Evolutionary conservation across 2,329 filamentous ascomycete species (phyloP).

Genomic region (Apiospora rasikravindrae): DNA sequence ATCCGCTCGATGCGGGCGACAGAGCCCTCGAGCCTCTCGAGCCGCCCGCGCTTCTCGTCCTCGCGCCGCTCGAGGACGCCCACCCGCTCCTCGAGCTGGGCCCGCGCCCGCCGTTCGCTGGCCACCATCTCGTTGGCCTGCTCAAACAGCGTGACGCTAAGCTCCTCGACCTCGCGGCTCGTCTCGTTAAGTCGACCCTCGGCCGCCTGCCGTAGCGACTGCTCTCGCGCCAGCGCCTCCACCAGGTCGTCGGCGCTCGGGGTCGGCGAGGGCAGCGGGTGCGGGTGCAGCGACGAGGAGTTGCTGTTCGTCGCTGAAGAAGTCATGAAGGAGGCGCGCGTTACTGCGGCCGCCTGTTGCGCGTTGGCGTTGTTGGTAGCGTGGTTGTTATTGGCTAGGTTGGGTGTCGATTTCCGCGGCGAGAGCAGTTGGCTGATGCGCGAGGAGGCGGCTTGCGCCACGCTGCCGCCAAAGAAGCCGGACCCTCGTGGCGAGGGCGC

Average conservation of each 20-base stretch:
- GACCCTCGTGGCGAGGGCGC: conserved; percentile 32
- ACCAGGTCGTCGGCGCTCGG: conserved; percentile 57
- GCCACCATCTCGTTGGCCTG: conserved; percentile 91
- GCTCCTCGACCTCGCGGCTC: conserved; percentile 77
- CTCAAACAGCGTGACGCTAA: conserved; percentile 76
- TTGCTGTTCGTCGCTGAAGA: conserved; percentile 15
- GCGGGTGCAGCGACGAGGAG: conserved; percentile 25
- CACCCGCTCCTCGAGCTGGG: conserved; percentile 73
- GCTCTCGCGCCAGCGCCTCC: conserved; percentile 69
- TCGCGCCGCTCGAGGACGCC: conserved; percentile 72
- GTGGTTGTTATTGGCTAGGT: conserved; percentile 19
- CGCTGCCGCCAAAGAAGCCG: conserved; percentile 31
- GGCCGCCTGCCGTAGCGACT: conserved; percentile 68
- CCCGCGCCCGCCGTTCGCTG: conserved; percentile 71
- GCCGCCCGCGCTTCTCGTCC: conserved; percentile 67
- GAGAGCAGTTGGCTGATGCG: conserved; percentile 37
- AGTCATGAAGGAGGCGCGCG: neutral
- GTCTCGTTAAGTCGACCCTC: conserved; percentile 71
- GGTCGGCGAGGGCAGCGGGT: conserved; percentile 28
- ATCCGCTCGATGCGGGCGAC: conserved; percentile 75
- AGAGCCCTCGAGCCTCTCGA: conserved; percentile 75
- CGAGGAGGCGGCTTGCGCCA: conserved; percentile 36
- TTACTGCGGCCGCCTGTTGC: conserved; percentile 24
- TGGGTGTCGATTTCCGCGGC: conserved; percentile 34
- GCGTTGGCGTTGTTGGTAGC: conserved; percentile 24